A percentile compares a stretch with the other conserved stretches of the same genome.
Evolutionary conservation across 2,329 filamentous ascomycete species (phyloP).

Genomic region (Exophiala mesophila): DNA sequence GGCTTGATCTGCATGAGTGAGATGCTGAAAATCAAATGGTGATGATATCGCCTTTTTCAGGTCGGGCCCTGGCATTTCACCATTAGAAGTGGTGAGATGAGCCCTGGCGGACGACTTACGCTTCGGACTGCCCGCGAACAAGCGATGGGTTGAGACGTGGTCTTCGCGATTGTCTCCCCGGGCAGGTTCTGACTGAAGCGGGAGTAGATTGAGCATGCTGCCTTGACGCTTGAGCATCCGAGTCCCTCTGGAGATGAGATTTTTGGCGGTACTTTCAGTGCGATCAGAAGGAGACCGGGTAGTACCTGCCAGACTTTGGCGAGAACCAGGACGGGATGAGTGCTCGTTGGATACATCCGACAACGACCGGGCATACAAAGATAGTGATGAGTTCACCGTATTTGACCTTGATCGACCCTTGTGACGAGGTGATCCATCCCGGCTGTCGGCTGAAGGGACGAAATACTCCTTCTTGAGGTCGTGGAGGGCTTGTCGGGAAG

Average conservation of each 20-base stretch:
- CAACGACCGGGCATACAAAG: slow-evolving; percentile 12
- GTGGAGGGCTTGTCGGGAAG: slow-evolving; percentile 19
- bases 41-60: slow-evolving; percentile 53
- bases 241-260: slow-evolving; percentile 40
- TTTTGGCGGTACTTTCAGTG: slow-evolving; percentile 32
- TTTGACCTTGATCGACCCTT: slow-evolving; percentile 19
- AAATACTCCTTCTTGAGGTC: slow-evolving; percentile 21
- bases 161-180: slow-evolving; percentile 4
- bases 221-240: slow-evolving; percentile 45
- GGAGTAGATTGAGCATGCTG: slow-evolving; percentile 42
- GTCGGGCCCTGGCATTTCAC: slow-evolving; percentile 32
- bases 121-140: slow-evolving; percentile 12
- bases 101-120: slow-evolving; percentile 12
- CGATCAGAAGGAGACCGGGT: slow-evolving; percentile 11
- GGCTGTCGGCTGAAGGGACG: slow-evolving; percentile 5
- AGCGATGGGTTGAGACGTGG: slow-evolving; percentile 10
- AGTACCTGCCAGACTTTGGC: slow-evolving; percentile 13
- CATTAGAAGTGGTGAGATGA: not conserved
- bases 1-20: slow-evolving; percentile 54
- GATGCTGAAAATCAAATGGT: slow-evolving; percentile 61
- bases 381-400: slow-evolving; percentile 19
- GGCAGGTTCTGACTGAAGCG: slow-evolving; percentile 34
- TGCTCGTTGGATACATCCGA: slow-evolving; percentile 17
- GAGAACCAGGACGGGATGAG: slow-evolving; percentile 16
- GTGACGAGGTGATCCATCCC: slow-evolving; percentile 8